These are phyloP conservation scores for Cryptosporidium muris DNA, from an alignment of 169 alveolate genomes.

Conservation along the genomic window DNA sequence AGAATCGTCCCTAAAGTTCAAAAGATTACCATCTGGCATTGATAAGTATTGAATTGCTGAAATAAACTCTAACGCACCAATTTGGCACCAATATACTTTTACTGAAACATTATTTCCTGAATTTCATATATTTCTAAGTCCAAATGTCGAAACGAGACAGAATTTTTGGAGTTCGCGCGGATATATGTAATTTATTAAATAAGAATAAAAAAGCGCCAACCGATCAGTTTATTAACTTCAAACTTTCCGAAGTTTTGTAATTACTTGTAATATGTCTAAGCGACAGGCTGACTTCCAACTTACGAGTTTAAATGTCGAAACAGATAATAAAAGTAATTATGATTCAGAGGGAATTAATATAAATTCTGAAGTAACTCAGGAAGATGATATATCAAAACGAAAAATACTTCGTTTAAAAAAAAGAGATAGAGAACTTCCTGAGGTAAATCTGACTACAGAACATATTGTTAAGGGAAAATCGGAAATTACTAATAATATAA, in stretches of 20 bases:
- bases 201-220: background rate
- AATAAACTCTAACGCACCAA: background rate
- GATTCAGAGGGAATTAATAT: background rate
- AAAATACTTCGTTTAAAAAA: slow-evolving; percentile 23
- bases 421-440: background rate
- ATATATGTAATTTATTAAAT: background rate
- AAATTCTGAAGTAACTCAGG: background rate
- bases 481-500: background rate
- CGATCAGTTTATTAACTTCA: background rate
- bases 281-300: slow-evolving; percentile 59
- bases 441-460: background rate
- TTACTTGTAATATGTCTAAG: slow-evolving; percentile 29
- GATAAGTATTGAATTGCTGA: background rate
- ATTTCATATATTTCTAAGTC: too few species aligned
- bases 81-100: background rate
- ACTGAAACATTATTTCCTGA: too few species aligned
- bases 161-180: too few species aligned
- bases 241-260: background rate
- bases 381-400: background rate
- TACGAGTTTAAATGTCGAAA: slow-evolving; percentile 41
- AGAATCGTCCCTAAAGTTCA: background rate
- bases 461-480: background rate
- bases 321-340: background rate
- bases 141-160: too few species aligned
- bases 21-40: background rate